Conservation (phyloP, 2,329 filamentous ascomycete genomes). For the Cercospora sesami region DNA sequence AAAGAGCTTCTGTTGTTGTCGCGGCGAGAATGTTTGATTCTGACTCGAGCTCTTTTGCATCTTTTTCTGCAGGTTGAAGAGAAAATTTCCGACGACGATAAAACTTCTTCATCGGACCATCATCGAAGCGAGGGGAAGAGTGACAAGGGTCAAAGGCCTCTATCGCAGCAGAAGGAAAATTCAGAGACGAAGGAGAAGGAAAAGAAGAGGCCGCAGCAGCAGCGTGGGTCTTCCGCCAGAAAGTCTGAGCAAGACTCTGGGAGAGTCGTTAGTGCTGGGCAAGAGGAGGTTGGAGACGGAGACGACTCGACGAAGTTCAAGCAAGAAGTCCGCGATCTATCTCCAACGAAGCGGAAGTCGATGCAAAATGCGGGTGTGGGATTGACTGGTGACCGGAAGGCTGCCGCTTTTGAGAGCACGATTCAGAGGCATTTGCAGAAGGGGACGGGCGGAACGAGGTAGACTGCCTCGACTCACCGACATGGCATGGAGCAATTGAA, state of each 20-base stretch:
- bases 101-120: background rate
- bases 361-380: background rate
- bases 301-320: background rate
- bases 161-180: background rate
- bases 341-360: background rate
- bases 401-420: background rate
- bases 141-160: background rate
- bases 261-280: background rate
- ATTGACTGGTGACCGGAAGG: background rate
- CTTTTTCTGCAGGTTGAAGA: conserved; percentile 19
- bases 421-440: background rate
- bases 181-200: background rate
- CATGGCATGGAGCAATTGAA: background rate
- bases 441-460: background rate
- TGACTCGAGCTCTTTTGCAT: conserved; percentile 20
- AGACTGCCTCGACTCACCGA: background rate
- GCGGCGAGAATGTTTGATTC: conserved; percentile 9
- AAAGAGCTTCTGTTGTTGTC: conserved; percentile 15
- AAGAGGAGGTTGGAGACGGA: background rate
- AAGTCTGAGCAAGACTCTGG: background rate
- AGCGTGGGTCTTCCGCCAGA: background rate
- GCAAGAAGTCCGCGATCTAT: background rate
- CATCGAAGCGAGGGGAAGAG: background rate
- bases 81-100: conserved; percentile 2
- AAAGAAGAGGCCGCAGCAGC: background rate